Conservation (phyloP, 352 stramenopile genomes). For the Globisporangium irregulare region DNA sequence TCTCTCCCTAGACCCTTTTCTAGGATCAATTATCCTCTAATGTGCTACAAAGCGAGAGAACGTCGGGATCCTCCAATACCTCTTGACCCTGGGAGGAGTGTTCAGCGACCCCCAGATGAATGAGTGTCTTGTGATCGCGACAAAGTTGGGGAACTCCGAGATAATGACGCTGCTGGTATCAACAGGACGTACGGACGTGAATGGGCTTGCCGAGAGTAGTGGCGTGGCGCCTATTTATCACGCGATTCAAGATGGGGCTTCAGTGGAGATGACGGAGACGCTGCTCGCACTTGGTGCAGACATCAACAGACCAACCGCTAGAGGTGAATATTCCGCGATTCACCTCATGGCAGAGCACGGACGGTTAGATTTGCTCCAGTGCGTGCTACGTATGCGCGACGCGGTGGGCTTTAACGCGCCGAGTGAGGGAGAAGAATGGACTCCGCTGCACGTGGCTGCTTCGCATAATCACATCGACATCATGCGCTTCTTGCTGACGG, state of each 20-base stretch:
- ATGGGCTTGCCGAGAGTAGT: not conserved
- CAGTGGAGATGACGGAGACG: not conserved
- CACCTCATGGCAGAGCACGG: not conserved
- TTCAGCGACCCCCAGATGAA: not conserved
- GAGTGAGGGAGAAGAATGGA: not conserved
- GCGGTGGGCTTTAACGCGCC: not conserved
- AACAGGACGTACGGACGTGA: not conserved
- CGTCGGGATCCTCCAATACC: not conserved
- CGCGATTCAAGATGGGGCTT: not conserved
- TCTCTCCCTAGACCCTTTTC: no score
- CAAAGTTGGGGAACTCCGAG: not conserved
- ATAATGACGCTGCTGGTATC: not conserved
- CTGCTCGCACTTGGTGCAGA: not conserved
- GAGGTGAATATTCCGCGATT: not conserved
- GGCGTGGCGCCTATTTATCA: not conserved
- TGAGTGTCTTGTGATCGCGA: not conserved
- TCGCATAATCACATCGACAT: not conserved
- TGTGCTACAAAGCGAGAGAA: not conserved
- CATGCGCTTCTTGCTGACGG: not conserved
- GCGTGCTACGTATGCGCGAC: not conserved
- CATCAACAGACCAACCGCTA: not conserved
- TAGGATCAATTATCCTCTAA: not conserved
- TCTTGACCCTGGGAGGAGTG: not conserved
- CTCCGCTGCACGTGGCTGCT: constrained; percentile 1
- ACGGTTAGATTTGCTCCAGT: not conserved